Evolutionary conservation across 805 yeast species (phyloP).

Genomic region (Pichia scutulata): DNA sequence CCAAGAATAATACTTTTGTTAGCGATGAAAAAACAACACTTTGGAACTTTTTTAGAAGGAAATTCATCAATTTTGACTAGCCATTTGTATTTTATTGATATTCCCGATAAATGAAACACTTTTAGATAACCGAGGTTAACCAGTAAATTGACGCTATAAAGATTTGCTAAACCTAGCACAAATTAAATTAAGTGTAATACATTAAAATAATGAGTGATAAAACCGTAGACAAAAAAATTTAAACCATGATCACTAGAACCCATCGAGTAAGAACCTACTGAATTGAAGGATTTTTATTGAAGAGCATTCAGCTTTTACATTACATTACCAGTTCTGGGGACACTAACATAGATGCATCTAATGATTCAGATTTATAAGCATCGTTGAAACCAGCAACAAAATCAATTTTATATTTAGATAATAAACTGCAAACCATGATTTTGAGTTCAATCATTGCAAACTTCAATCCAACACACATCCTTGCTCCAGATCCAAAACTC

Average conservation of each 20-base stretch:
- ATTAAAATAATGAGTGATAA: too few species aligned
- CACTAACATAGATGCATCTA: slow-evolving; percentile 27
- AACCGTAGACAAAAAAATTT: too few species aligned
- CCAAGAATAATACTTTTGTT: too few species aligned
- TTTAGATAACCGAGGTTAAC: too few species aligned
- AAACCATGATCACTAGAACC: too few species aligned
- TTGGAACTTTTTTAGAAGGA: slow-evolving; percentile 1
- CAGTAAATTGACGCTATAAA: too few species aligned
- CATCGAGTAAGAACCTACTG: too few species aligned
- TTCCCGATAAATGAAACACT: too few species aligned
- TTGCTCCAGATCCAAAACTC: slow-evolving; percentile 65
- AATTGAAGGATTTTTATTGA: too few species aligned
- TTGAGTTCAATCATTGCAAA: slow-evolving; percentile 65
- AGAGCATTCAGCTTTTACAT: background rate
- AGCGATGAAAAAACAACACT: background rate
- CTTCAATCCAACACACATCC: slow-evolving; percentile 71
- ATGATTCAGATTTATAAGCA: slow-evolving; percentile 17
- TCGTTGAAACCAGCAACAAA: slow-evolving; percentile 22
- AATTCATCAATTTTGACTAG: background rate
- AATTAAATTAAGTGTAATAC: too few species aligned
- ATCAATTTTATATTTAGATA: slow-evolving; percentile 35
- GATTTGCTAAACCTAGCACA: too few species aligned
- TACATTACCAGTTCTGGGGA: slow-evolving; percentile 21
- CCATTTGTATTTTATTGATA: too few species aligned
- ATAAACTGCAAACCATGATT: slow-evolving; percentile 43